These are phyloP conservation scores for Furcasterigmium sp. DNA, from an alignment of 2,329 filamentous ascomycete genomes.

Conservation along the genomic window DNA sequence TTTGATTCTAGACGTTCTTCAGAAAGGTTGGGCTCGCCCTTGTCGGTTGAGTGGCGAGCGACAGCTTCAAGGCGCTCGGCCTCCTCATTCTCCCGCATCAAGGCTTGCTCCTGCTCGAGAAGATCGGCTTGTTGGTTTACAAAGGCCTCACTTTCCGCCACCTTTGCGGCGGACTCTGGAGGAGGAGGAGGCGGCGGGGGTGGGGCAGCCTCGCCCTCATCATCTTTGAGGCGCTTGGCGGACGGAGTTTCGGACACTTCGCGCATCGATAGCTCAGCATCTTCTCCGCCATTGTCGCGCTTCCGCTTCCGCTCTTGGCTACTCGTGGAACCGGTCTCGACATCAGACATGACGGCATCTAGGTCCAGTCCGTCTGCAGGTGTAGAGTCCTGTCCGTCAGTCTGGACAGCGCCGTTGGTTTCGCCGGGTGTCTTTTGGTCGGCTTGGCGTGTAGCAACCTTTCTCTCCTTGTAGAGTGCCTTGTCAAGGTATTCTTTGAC, in stretches of 20 bases:
- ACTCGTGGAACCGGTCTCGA: conserved; percentile 38
- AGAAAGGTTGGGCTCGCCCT: neutral
- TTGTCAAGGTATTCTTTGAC: conserved; percentile 67
- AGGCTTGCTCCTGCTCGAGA: conserved; percentile 43
- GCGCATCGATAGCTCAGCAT: conserved; percentile 32
- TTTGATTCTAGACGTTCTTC: neutral
- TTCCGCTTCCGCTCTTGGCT: conserved; percentile 61
- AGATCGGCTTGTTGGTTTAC: conserved; percentile 39
- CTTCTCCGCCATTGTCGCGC: conserved; percentile 39
- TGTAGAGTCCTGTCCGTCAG: conserved; percentile 14
- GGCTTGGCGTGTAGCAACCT: conserved; percentile 60
- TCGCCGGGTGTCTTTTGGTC: conserved; percentile 25
- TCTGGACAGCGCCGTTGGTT: conserved; percentile 2
- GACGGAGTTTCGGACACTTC: conserved; percentile 51
- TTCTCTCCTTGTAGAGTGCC: conserved; percentile 69
- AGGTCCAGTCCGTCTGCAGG: conserved; percentile 10
- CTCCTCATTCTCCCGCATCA: conserved; percentile 50
- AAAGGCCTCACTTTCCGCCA: conserved; percentile 23
- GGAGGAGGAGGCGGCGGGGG: conserved; percentile 46
- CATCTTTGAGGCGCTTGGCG: conserved; percentile 47
- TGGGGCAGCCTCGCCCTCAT: conserved; percentile 26
- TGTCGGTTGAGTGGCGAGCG: conserved; percentile 29
- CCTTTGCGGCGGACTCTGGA: conserved; percentile 26
- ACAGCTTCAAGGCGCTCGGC: conserved; percentile 41
- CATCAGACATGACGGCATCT: conserved; percentile 34